Evolutionary conservation across 2,329 filamentous ascomycete species (phyloP), one percentile per base, ranked within the genome.

Genomic region (Fusarium sublunatum): DNA sequence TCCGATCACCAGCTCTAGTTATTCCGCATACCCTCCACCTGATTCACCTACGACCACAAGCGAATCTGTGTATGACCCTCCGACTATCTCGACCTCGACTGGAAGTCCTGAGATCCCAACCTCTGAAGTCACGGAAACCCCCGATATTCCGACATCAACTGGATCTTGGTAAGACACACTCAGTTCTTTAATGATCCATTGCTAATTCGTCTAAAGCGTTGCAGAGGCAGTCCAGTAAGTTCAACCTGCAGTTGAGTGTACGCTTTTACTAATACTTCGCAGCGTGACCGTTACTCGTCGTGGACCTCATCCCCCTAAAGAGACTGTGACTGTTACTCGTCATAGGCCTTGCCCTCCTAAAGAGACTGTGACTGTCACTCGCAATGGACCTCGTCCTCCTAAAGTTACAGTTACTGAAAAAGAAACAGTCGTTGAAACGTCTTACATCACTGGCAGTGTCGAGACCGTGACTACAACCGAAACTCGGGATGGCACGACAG

Each of bases 141-240:
- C 12, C 5, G 31, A 34, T 34, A 34, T 13, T 12, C 7, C 31
- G 13, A 34, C 31, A n/a, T 42, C 40, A n/a, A 13, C 12, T 25
- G 43, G 39, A 22, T 38, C 54, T 45, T 61, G 58, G 58, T 61
- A 56, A 50, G 56, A 32, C 7, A 3, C 3, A n/a, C 13, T 31
- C 6, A 11, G 9, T 15, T 7, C 10, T n/a, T 36, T 3, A 19
- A 34, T 24, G 29, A 22, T 24, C 5, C 24, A 24, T 40, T 7
- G 15, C 42, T 62, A 43, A 62, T 46, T 19, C 10, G 1, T 39
- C 13, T 11, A n/a, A 47, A 62, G 57, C 32, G 39, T 32, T 32
- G 31, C 32, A 15, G 11, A 52, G n/a, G 34, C 38, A 11, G 13
- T 35, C n/a, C 31, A 7, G 31, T 34, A n/a, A 34, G 31, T n/a